phyloP scores from a whole-genome alignment of 371 early-diverging fungal genomes.

The Dinochytrium kinnereticum region DNA sequence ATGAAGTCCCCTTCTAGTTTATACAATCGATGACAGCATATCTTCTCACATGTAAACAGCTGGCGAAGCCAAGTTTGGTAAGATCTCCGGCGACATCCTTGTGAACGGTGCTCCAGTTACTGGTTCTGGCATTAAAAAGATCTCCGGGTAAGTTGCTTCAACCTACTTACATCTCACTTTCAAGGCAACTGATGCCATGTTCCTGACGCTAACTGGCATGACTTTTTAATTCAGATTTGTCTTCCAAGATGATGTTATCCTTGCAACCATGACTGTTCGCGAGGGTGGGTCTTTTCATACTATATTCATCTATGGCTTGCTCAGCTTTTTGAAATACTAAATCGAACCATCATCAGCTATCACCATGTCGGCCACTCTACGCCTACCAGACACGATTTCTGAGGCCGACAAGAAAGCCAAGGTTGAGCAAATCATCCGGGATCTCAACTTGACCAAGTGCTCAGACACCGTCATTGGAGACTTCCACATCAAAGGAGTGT shows the following conservation, averaged over 20 bases:
- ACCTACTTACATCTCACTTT: no score
- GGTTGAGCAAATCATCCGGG: constrained; percentile 73
- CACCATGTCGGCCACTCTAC: constrained; percentile 76
- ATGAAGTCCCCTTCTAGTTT: background rate
- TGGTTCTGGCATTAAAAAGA: constrained; percentile 28
- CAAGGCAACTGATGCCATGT: background rate
- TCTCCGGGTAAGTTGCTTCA: constrained; percentile 17
- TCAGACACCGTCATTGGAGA: constrained; percentile 78
- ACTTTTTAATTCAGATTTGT: no score
- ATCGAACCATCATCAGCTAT: constrained; percentile 62
- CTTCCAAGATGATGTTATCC: constrained; percentile 81
- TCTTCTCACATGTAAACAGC: no score
- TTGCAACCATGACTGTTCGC: constrained; percentile 80
- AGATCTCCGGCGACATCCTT: constrained; percentile 75
- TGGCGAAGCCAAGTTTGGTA: constrained; percentile 75
- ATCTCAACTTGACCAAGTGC: constrained; percentile 72
- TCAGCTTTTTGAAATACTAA: no score
- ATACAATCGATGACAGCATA: no score
- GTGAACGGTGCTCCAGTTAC: constrained; percentile 73
- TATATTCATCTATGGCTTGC: background rate
- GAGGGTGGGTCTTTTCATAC: constrained; percentile 47
- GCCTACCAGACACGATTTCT: constrained; percentile 73
- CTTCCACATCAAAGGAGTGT: constrained; percentile 72
- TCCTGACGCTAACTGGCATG: no score
- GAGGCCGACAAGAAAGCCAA: constrained; percentile 61